These are phyloP conservation scores for Plasmodium knowlesi DNA, from an alignment of 169 alveolate species.

Conservation along the genomic window DNA sequence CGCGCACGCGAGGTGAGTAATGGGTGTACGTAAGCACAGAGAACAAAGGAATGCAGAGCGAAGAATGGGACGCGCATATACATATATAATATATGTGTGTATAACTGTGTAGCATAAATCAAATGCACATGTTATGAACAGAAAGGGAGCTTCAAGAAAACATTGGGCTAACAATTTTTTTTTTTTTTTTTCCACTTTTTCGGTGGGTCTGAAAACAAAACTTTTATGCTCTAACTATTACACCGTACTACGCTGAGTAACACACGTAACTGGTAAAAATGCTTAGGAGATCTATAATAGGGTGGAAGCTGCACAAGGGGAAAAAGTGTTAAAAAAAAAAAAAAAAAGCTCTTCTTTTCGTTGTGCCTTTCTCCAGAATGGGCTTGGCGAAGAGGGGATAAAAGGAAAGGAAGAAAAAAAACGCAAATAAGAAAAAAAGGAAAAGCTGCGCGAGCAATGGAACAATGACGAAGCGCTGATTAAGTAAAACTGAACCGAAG, in stretches of 20 bases:
- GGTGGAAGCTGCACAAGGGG: neutral
- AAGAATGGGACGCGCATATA: neutral
- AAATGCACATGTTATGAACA: neutral
- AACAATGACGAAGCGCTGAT: neutral
- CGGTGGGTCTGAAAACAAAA: neutral
- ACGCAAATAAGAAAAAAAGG: neutral
- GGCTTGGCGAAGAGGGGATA: neutral
- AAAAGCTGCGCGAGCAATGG: neutral
- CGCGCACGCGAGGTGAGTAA: neutral
- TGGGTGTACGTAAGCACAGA: neutral
- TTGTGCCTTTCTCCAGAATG: neutral
- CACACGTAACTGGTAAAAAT: neutral
- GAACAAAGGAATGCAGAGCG: neutral
- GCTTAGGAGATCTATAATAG: neutral
- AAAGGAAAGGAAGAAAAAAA: neutral
- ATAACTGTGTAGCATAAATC: neutral
- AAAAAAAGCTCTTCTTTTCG: neutral
- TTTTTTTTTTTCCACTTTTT: neutral
- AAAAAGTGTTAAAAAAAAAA: no score
- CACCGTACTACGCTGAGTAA: neutral
- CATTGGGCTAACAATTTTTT: neutral
- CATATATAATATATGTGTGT: neutral
- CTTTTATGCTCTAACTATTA: neutral
- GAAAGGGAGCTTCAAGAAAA: neutral
- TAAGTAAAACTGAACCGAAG: neutral